Evolutionary conservation across 805 yeast species (phyloP).

Genomic region (Cyberlindnera veronae): DNA sequence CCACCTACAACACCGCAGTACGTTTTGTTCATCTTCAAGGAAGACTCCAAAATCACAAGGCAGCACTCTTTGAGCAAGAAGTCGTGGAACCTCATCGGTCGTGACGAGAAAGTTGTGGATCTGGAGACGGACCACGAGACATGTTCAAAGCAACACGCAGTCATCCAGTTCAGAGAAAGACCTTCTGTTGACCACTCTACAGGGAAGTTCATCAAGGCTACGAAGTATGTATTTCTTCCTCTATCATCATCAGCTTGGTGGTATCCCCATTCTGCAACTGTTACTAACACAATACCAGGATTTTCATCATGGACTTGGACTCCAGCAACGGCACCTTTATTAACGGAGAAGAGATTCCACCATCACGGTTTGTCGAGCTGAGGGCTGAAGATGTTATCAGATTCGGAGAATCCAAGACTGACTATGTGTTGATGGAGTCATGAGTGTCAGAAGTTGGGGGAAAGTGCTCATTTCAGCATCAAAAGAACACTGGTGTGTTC

Average conservation of each 20-base stretch:
- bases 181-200: neutral
- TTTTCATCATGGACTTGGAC: constrained; percentile 44
- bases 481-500: neutral
- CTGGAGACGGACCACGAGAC: constrained; percentile 33
- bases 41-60: constrained; percentile 24
- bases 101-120: constrained; percentile 35
- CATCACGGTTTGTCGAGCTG: constrained; percentile 40
- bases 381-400: constrained; percentile 37
- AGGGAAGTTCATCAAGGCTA: constrained; percentile 1
- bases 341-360: constrained; percentile 38
- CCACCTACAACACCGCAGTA: constrained; percentile 30
- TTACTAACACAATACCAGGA: constrained; percentile 11
- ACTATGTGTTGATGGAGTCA: constrained; percentile 27
- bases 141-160: constrained; percentile 48
- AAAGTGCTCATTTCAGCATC: too few species aligned
- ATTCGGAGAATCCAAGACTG: constrained; percentile 35
- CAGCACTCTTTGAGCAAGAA: constrained; percentile 27
- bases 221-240: constrained; percentile 6
- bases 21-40: constrained; percentile 30
- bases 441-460: too few species aligned
- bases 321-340: constrained; percentile 46
- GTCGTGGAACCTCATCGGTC: constrained; percentile 34
- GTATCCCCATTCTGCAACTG: constrained; percentile 6
- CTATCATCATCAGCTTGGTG: too few species aligned
- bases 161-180: constrained; percentile 39